Conservation (phyloP, 768 basidiomycete species). For the Mycena epipterygia region DNA sequence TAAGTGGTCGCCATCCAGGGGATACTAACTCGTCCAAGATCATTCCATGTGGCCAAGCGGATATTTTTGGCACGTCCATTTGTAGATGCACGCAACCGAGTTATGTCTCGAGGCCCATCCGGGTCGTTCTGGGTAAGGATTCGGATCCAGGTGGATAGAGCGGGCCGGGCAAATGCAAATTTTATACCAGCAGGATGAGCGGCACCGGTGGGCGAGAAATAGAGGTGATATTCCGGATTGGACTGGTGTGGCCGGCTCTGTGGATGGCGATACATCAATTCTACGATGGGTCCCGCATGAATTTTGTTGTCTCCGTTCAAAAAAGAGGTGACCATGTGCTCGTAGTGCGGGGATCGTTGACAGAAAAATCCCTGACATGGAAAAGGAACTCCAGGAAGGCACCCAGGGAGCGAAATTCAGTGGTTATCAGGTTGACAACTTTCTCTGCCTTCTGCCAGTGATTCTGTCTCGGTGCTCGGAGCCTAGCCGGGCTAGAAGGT, state of each 20-base stretch:
- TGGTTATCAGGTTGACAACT: too few relatives aligned
- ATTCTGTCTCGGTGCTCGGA: too few relatives aligned
- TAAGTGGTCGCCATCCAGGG: background rate
- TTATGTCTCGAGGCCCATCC: background rate
- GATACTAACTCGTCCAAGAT: background rate
- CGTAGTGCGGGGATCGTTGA: too few relatives aligned
- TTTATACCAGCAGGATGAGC: background rate
- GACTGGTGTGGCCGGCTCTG: background rate
- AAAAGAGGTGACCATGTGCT: background rate
- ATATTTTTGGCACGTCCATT: background rate
- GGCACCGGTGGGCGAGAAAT: background rate
- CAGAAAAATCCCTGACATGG: too few relatives aligned
- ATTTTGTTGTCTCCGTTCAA: background rate
- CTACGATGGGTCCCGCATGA: background rate
- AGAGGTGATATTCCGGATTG: background rate
- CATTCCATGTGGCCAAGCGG: background rate
- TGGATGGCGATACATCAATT: background rate
- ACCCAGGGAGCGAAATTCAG: too few relatives aligned
- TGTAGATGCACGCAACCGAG: background rate
- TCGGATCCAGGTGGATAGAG: background rate
- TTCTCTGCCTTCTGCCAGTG: too few relatives aligned
- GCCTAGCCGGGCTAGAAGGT: too few relatives aligned
- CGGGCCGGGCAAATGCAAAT: background rate
- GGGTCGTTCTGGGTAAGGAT: background rate
- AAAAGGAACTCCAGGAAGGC: too few relatives aligned